Base-by-base conservation (phyloP, 306 rosid genomes). In the Rosa chinensis region DNA sequence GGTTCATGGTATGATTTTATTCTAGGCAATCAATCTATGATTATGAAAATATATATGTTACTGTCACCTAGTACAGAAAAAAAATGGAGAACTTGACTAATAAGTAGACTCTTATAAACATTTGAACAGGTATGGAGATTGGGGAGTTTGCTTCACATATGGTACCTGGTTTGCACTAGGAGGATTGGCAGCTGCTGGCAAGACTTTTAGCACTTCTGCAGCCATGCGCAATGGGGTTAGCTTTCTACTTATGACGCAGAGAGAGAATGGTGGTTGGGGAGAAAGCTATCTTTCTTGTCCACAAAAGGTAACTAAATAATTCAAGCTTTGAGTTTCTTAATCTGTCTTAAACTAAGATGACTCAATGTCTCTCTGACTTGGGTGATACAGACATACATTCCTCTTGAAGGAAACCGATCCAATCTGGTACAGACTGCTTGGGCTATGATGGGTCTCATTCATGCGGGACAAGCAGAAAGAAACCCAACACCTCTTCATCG, bases 61-160 rank as follows among this genome's bases (percentile, higher is more conserved):
- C 28, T 25, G 28, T 25, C 28, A 25, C 28, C 0, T 25, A 25
- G 28, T 25, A 25, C 28, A 25, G 28, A 25, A 25, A 25, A 25
- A 25, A 25, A 25, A 25, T 25, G 28, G 28, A 25, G 28, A 25
- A 25, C 28, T 25, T 25, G 28, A 25, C 28, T 25, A 25, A 25
- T 25, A 25, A 25, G 28, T 25, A 48, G 52, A 48, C 11, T 8
- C 52, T 48, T 8, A 8, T 10, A 37, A 62, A 21, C 56, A 4
- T 62, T 63, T 40, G 14, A 39, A 21, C 66, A 82, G 81, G 85
- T 82, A 87, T 75, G 92, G 90, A 50, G 74, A 81, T 2, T 90
- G 91, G 91, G 91, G 92, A 70, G 76, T 90, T 77, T 88, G 92
- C 71, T 92, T 92, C 83, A 84, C 82, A 6, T 89, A 92, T 45